phyloP scores from a whole-genome alignment of 371 early-diverging fungal species.

The Syncephalis plumigaleata region DNA sequence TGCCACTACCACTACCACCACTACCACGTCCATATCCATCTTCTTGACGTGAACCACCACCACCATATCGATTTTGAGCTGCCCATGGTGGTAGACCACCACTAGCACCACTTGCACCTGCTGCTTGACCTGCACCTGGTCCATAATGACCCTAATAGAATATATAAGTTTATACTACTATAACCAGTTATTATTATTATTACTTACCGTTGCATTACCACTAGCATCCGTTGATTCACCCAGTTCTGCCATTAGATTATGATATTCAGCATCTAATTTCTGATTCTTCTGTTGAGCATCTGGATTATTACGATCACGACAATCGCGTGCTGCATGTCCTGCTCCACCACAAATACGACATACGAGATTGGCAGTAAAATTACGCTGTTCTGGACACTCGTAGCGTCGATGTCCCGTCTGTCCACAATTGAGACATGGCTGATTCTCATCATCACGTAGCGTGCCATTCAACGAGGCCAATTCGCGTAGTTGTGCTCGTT shows the following conservation, averaged over 20 bases:
- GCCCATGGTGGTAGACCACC: slow-evolving; percentile 11
- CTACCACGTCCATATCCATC: not conserved
- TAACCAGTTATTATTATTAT: too few species aligned
- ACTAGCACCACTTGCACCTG: slow-evolving; percentile 10
- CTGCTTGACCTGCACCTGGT: slow-evolving; percentile 9
- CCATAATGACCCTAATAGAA: slow-evolving; percentile 15
- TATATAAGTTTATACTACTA: too few species aligned
- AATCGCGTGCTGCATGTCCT: slow-evolving; percentile 85
- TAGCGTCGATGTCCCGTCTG: slow-evolving; percentile 74
- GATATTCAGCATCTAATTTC: slow-evolving; percentile 75
- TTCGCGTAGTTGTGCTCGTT: slow-evolving; percentile 84
- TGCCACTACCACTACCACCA: not conserved
- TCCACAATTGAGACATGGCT: slow-evolving; percentile 89
- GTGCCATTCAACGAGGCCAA: slow-evolving; percentile 93
- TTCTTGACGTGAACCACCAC: not conserved
- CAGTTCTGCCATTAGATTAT: slow-evolving; percentile 78
- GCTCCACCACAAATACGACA: slow-evolving; percentile 83
- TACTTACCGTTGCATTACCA: too few species aligned
- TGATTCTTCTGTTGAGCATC: slow-evolving; percentile 59
- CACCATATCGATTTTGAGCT: slow-evolving; percentile 11
- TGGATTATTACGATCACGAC: slow-evolving; percentile 61
- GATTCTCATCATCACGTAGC: slow-evolving; percentile 85
- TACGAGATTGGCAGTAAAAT: slow-evolving; percentile 65
- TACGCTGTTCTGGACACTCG: slow-evolving; percentile 82
- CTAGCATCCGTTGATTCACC: slow-evolving; percentile 34